Evolutionary conservation across 805 yeast genomes (phyloP).

Genomic region (Schwanniomyces sp.): DNA sequence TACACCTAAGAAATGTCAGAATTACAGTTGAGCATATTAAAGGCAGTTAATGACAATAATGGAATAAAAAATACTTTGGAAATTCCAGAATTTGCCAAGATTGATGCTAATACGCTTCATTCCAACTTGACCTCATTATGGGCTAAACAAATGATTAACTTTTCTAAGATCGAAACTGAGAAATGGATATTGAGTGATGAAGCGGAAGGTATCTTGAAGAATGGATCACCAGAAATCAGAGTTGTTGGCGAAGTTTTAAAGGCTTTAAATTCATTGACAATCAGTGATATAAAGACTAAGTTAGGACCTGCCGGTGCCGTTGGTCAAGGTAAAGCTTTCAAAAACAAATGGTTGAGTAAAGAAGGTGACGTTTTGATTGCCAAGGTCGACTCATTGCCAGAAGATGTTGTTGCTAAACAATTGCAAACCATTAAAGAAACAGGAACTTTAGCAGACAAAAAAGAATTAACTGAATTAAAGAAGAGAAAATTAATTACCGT

Average conservation of each 20-base stretch:
- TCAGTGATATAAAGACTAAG: constrained; percentile 68
- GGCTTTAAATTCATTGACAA: constrained; percentile 75
- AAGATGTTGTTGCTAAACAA: constrained; percentile 65
- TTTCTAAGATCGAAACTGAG: constrained; percentile 72
- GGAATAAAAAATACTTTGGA: constrained; percentile 68
- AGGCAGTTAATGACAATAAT: constrained; percentile 56
- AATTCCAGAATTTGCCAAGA: constrained; percentile 56
- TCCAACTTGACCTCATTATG: constrained; percentile 85
- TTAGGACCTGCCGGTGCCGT: constrained; percentile 84
- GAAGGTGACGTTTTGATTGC: constrained; percentile 78
- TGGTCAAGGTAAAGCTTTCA: constrained; percentile 97
- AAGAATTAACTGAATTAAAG: constrained; percentile 79
- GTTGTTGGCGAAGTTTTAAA: constrained; percentile 72
- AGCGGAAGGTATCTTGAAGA: constrained; percentile 71
- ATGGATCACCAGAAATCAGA: constrained; percentile 91
- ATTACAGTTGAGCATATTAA: constrained; percentile 61
- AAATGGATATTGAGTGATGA: constrained; percentile 75
- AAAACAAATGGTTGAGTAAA: constrained; percentile 93
- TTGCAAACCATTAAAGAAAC: constrained; percentile 55
- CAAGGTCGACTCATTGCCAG: constrained; percentile 55
- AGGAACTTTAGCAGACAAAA: constrained; percentile 60
- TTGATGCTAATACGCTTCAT: constrained; percentile 64
- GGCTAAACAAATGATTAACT: constrained; percentile 79
- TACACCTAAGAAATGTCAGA: constrained; percentile 53
- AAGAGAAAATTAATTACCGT: constrained; percentile 84